Evolutionary conservation across 2,329 filamentous ascomycete genomes (phyloP), one percentile per base, ranked within the genome.

Genomic region (Lasiodiplodia sp.): DNA sequence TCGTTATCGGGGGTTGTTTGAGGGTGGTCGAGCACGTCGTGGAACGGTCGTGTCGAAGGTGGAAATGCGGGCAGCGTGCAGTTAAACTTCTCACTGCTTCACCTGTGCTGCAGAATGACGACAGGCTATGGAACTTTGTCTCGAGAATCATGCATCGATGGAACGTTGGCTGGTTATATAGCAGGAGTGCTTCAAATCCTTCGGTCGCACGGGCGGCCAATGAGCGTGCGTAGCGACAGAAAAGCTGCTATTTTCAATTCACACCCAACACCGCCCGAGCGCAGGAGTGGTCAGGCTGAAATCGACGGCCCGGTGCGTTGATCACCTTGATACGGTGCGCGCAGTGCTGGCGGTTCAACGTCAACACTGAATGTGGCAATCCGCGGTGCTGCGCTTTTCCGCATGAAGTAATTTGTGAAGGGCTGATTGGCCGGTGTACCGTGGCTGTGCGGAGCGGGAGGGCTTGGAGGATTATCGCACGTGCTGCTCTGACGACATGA

Each of bases 401-500:
- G 12, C 11, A 64, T 38, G 11, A 52, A n/a, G 60, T 12, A 51
- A 18, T 25, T 6, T 14, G 18, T 21, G 40, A 21, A 31, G 5
- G 28, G 25, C 5, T 51, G 47, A 51, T 64, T 64, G 60, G 60
- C 47, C 10, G 40, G n/a, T 14, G n/a, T n/a, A 11, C 47, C 44
- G 60, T 52, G 60, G 60, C 60, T 64, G 60, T 38, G 60, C 23
- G 47, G 16, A 52, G 23, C 18, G 40, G 21, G 23, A 21, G n/a
- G 58, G 28, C 58, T 49, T 49, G 44, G 21, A 47, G 28, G 28
- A 37, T 14, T 34, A 14, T 31, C 31, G 47, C 47, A 52, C 60
- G 47, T 64, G 60, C 47, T 64, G n/a, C 47, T 21, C 47, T 64
- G 60, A 64, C 60, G 60, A 52, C 47, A 64, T 64, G 40, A 47